These are phyloP conservation scores for Fragilaria radians DNA, from an alignment of 108 stramenopile genomes.

Conservation along the genomic window DNA sequence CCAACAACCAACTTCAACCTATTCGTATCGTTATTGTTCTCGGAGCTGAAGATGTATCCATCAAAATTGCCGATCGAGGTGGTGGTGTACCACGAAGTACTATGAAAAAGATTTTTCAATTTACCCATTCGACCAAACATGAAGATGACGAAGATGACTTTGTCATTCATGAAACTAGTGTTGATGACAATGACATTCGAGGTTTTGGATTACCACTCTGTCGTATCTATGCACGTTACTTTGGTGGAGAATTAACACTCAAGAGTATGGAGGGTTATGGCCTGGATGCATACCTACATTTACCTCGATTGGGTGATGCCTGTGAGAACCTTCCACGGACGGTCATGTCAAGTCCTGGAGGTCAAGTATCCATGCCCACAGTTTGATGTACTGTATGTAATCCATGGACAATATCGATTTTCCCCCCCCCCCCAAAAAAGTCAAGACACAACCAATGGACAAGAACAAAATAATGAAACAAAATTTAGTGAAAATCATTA, in stretches of 20 bases:
- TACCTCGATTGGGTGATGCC: slow-evolving; percentile 76
- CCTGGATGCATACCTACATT: slow-evolving; percentile 94
- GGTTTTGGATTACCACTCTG: slow-evolving; percentile 97
- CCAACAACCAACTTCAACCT: slow-evolving; percentile 60
- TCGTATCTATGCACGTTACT: slow-evolving; percentile 95
- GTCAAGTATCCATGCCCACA: neutral
- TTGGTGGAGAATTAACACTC: slow-evolving; percentile 95
- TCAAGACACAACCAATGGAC: too few species aligned
- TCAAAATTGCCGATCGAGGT: slow-evolving; percentile 94
- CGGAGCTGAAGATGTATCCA: slow-evolving; percentile 97
- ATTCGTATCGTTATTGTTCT: slow-evolving; percentile 90
- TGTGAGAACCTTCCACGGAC: slow-evolving; percentile 81
- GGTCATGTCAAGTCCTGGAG: slow-evolving; percentile 70
- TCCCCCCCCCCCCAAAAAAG: too few species aligned
- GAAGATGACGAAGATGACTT: slow-evolving; percentile 54
- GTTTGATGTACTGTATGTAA: too few species aligned
- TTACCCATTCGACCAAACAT: slow-evolving; percentile 87
- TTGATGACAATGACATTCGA: slow-evolving; percentile 54
- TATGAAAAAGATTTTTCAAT: slow-evolving; percentile 89
- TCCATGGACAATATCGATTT: too few species aligned
- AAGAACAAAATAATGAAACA: too few species aligned
- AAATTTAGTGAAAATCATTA: too few species aligned
- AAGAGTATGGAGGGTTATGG: slow-evolving; percentile 99
- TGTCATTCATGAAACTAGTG: too few species aligned
- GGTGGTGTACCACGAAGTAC: slow-evolving; percentile 95